phyloP scores from a whole-genome alignment of 2,329 filamentous ascomycete species.

The Botrytis deweyae region DNA sequence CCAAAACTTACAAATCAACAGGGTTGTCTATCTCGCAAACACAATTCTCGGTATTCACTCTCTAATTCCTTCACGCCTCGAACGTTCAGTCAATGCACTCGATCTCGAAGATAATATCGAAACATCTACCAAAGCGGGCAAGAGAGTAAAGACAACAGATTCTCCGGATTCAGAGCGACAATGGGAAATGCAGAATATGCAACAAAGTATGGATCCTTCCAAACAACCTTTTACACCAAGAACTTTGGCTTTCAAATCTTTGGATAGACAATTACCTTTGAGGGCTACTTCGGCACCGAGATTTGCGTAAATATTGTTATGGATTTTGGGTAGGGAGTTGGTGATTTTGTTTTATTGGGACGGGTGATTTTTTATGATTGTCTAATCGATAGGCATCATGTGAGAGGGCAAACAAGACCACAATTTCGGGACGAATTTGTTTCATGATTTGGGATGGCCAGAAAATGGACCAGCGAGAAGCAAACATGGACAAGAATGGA shows the following conservation, averaged over 20 bases:
- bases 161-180: conserved; percentile 45
- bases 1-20: conserved; percentile 37
- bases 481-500: background rate
- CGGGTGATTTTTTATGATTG: background rate
- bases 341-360: background rate
- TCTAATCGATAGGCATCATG: background rate
- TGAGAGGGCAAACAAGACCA: background rate
- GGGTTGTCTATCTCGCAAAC: conserved; percentile 60
- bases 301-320: background rate
- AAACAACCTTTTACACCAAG: conserved; percentile 61
- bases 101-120: conserved; percentile 47
- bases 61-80: conserved; percentile 43
- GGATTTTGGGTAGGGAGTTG: background rate
- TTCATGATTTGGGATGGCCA: background rate
- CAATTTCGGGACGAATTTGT: background rate
- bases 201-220: conserved; percentile 40
- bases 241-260: conserved; percentile 65
- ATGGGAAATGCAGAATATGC: conserved; percentile 60
- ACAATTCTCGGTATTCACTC: conserved; percentile 58
- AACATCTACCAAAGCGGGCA: background rate
- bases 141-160: conserved; percentile 35
- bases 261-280: conserved; percentile 58
- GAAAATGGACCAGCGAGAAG: background rate
- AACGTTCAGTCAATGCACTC: conserved; percentile 52
- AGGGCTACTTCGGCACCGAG: conserved; percentile 35